Conservation (phyloP, 2,329 filamentous ascomycete species). For the Basipetospora chlamydospora region DNA sequence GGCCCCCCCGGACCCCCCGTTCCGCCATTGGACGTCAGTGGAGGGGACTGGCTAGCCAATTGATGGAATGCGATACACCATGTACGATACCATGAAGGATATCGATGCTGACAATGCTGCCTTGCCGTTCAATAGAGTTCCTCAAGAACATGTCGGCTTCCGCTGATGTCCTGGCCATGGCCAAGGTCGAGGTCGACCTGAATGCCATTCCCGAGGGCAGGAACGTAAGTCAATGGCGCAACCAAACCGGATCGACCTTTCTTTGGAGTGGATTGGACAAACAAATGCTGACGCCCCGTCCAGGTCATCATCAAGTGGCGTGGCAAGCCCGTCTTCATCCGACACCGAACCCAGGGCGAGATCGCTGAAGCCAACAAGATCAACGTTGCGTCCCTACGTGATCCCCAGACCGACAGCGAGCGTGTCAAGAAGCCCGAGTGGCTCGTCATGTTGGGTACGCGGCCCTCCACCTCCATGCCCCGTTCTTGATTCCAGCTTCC, state of each 20-base stretch:
- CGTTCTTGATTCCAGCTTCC: too few species aligned
- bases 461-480: conserved; percentile 4
- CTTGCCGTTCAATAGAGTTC: conserved; percentile 57
- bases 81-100: too few species aligned
- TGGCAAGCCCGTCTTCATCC: conserved; percentile 99
- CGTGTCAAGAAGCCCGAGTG: conserved; percentile 98
- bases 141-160: conserved; percentile 99
- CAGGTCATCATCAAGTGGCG: conserved; percentile 99
- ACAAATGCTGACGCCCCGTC: neutral
- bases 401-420: conserved; percentile 80
- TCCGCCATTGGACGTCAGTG: conserved; percentile 9
- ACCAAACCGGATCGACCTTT: neutral
- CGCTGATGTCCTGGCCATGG: conserved; percentile 95
- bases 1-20: too few species aligned
- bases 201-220: conserved; percentile 92
- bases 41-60: conserved; percentile 6
- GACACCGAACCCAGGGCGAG: conserved; percentile 85
- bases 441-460: conserved; percentile 90
- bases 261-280: neutral
- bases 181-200: conserved; percentile 97
- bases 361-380: conserved; percentile 89
- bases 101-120: too few species aligned
- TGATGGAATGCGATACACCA: too few species aligned
- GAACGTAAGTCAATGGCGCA: conserved; percentile 56
- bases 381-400: conserved; percentile 70